Evolutionary conservation across 345 rosid species (phyloP).

Genomic region (Salix brachista): DNA sequence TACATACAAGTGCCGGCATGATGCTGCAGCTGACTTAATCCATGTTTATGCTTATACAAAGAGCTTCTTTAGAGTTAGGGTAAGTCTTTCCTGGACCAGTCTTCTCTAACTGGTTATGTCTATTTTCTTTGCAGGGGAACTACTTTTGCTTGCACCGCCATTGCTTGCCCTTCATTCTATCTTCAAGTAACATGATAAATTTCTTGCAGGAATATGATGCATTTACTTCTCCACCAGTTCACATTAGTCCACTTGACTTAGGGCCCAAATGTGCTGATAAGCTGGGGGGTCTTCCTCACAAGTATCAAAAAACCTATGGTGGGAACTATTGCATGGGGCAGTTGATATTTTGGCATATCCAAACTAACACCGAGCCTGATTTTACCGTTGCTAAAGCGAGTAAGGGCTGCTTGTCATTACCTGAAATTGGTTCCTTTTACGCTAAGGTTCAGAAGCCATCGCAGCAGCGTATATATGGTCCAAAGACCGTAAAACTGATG

Average conservation of each 20-base stretch:
- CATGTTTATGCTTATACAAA: conserved; percentile 90
- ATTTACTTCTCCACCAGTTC: conserved; percentile 79
- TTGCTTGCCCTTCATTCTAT: conserved; percentile 1
- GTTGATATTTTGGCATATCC: conserved; percentile 91
- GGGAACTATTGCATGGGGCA: conserved; percentile 96
- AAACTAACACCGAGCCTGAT: conserved; percentile 82
- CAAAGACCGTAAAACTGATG: conserved; percentile 64
- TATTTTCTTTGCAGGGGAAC: not conserved
- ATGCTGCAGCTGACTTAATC: conserved; percentile 98
- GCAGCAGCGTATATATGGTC: conserved; percentile 79
- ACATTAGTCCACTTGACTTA: conserved; percentile 87
- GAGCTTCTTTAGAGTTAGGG: conserved; percentile 73
- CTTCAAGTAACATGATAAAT: conserved; percentile 4
- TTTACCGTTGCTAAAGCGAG: conserved; percentile 57
- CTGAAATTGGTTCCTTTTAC: conserved; percentile 82
- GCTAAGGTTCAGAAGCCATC: conserved; percentile 80
- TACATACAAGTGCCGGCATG: conserved; percentile 88
- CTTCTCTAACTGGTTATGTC: not conserved
- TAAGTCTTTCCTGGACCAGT: conserved; percentile 27
- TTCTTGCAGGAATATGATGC: conserved; percentile 63
- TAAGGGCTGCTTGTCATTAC: conserved; percentile 87
- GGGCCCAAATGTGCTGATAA: conserved; percentile 80
- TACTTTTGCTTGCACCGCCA: not conserved
- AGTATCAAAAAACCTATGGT: conserved; percentile 82
- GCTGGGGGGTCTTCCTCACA: conserved; percentile 62